Conservation (phyloP, 2,329 filamentous ascomycete species). For the Teratosphaeriaceae sp. region DNA sequence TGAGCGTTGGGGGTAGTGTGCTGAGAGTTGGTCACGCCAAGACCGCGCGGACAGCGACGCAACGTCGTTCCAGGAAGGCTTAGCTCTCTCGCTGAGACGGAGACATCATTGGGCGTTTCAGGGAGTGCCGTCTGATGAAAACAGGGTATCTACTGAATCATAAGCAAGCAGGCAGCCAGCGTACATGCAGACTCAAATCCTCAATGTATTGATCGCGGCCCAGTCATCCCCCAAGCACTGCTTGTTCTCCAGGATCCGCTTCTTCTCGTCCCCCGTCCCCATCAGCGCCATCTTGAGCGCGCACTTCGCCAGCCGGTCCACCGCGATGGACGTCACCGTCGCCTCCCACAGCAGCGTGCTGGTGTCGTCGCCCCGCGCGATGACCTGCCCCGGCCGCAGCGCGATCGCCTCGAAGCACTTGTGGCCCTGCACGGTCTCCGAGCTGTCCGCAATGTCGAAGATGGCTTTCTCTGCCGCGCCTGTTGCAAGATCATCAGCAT, state of each 20-base stretch:
- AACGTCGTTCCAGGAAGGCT: too few species aligned
- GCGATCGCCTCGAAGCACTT: slow-evolving; percentile 29
- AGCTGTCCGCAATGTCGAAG: slow-evolving; percentile 24
- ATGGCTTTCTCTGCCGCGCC: slow-evolving; percentile 32
- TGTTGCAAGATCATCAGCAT: neutral
- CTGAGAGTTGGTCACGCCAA: too few species aligned
- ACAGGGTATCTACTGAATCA: slow-evolving; percentile 2
- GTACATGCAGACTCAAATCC: slow-evolving; percentile 7
- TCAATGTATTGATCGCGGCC: slow-evolving; percentile 27
- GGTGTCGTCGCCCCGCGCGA: slow-evolving; percentile 25
- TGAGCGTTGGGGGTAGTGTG: neutral
- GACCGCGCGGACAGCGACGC: too few species aligned
- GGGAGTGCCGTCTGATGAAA: too few species aligned
- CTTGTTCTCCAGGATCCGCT: slow-evolving; percentile 30
- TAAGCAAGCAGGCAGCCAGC: neutral
- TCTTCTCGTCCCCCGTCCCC: slow-evolving; percentile 22
- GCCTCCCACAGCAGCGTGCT: slow-evolving; percentile 26
- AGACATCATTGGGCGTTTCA: too few species aligned
- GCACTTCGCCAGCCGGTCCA: slow-evolving; percentile 25
- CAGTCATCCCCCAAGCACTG: slow-evolving; percentile 31
- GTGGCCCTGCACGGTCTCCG: slow-evolving; percentile 23
- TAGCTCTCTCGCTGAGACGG: too few species aligned
- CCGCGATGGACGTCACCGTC: slow-evolving; percentile 24
- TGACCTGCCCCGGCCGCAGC: slow-evolving; percentile 27
- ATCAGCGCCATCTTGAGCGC: slow-evolving; percentile 25